A percentile compares a stretch with the other conserved stretches of the same genome.
phyloP scores from a whole-genome alignment of 2,329 filamentous ascomycete genomes.

The Tetracladium maxilliforme region DNA sequence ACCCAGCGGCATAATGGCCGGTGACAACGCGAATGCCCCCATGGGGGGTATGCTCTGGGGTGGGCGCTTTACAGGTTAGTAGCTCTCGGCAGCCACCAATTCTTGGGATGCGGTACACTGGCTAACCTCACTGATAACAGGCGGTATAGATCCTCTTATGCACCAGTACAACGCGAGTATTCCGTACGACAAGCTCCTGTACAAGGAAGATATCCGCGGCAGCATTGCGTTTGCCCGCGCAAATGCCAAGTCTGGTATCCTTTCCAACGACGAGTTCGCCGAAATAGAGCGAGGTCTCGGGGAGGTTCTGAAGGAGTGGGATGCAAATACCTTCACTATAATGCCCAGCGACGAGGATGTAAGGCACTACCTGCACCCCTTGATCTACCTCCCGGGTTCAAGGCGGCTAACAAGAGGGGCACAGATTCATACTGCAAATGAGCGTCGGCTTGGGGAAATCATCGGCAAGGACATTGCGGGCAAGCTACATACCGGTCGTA shows the following conservation, averaged over 20 bases:
- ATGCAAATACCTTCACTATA: conserved; percentile 31
- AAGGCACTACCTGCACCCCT: too few relatives aligned
- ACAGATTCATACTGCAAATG: conserved; percentile 58
- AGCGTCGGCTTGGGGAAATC: conserved; percentile 63
- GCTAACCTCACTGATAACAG: conserved; percentile 22
- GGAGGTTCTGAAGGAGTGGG: conserved; percentile 38
- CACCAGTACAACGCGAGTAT: conserved; percentile 72
- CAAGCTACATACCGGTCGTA: conserved; percentile 80
- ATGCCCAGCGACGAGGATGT: conserved; percentile 36
- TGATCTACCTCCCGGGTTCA: conserved; percentile 6
- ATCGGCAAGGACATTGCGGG: conserved; percentile 76
- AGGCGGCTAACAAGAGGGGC: conserved; percentile 9
- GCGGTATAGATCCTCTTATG: conserved; percentile 77
- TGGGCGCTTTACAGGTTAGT: conserved; percentile 40
- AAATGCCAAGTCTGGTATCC: conserved; percentile 61
- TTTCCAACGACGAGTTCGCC: conserved; percentile 57
- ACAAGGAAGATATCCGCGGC: conserved; percentile 68
- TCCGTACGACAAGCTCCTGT: conserved; percentile 63
- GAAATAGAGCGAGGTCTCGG: conserved; percentile 60
- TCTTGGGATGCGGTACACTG: conserved; percentile 2
- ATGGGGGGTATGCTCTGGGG: conserved; percentile 48
- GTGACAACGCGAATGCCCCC: too few relatives aligned
- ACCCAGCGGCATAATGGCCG: too few relatives aligned
- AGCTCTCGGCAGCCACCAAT: conserved; percentile 5
- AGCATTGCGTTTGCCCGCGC: conserved; percentile 71